phyloP scores from a whole-genome alignment of 495 filamentous ascomycete genomes.

The Amphirosellinia nigrospora region DNA sequence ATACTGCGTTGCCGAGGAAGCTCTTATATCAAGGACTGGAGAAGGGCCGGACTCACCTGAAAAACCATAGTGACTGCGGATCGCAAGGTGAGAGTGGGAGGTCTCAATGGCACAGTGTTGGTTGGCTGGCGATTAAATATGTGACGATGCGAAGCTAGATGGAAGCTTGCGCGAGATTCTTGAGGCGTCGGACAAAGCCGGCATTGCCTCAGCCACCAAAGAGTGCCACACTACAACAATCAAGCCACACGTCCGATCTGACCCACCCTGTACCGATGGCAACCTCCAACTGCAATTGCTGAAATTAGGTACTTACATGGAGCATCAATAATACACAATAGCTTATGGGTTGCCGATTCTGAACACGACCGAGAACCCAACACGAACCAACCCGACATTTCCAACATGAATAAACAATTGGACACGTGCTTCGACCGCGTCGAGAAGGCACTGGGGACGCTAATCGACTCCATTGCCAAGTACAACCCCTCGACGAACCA shows the following conservation, averaged over 20 bases:
- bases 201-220: constrained; percentile 28
- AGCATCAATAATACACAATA: background rate
- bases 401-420: constrained; percentile 64
- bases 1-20: background rate
- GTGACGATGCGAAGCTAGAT: constrained; percentile 29
- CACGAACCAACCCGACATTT: background rate
- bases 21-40: background rate
- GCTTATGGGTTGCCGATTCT: background rate
- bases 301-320: background rate
- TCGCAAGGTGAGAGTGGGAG: constrained; percentile 13
- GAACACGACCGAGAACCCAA: background rate
- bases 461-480: constrained; percentile 77
- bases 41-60: constrained; percentile 36
- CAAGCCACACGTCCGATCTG: background rate
- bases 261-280: constrained; percentile 8
- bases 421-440: constrained; percentile 69
- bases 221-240: background rate
- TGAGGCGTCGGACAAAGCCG: constrained; percentile 33
- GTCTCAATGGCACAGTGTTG: constrained; percentile 31
- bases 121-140: constrained; percentile 25
- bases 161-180: constrained; percentile 38
- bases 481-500: constrained; percentile 73
- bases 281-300: background rate
- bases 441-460: constrained; percentile 66
- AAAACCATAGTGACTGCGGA: constrained; percentile 47